Conservation (phyloP, 1,284 basidiomycete genomes). For the Cryptococcus maquisensis region DNA sequence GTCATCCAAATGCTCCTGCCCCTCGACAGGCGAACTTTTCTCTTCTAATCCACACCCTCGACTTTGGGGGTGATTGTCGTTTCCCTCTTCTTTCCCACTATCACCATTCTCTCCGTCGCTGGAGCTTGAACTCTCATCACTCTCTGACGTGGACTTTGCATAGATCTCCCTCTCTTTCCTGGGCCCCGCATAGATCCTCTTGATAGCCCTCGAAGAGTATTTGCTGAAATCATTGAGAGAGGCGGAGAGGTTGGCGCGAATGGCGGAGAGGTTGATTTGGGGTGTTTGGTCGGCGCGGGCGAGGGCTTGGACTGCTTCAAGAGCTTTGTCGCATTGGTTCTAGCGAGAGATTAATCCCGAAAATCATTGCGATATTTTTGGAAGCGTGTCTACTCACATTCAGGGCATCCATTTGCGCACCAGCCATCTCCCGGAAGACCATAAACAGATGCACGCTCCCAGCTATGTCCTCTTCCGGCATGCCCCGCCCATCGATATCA, state of each 20-base stretch:
- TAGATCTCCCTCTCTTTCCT: slow-evolving; percentile 20
- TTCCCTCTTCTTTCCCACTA: neutral
- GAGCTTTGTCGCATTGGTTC: slow-evolving; percentile 38
- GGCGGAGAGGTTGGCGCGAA: slow-evolving; percentile 63
- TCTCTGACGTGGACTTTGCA: neutral
- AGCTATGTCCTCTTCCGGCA: slow-evolving; percentile 53
- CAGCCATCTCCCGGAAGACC: slow-evolving; percentile 75
- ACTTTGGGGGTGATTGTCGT: neutral
- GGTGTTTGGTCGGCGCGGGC: slow-evolving; percentile 1
- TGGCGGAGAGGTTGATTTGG: slow-evolving; percentile 56
- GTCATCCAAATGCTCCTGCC: slow-evolving; percentile 8
- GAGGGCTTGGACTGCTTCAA: slow-evolving; percentile 40
- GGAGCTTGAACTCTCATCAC: slow-evolving; percentile 6
- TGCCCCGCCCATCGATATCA: neutral
- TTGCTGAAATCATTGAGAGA: slow-evolving; percentile 62
- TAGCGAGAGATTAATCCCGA: neutral
- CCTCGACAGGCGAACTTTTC: neutral
- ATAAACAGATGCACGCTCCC: slow-evolving; percentile 74
- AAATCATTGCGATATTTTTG: neutral
- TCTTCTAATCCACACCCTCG: slow-evolving; percentile 6
- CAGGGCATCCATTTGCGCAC: slow-evolving; percentile 68
- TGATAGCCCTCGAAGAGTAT: slow-evolving; percentile 70
- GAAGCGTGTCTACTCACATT: slow-evolving; percentile 56
- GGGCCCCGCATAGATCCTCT: slow-evolving; percentile 64
- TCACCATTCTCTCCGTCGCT: neutral